Base-by-base conservation (phyloP, 306 rosid genomes). In the Cucurbita ficifolia region DNA sequence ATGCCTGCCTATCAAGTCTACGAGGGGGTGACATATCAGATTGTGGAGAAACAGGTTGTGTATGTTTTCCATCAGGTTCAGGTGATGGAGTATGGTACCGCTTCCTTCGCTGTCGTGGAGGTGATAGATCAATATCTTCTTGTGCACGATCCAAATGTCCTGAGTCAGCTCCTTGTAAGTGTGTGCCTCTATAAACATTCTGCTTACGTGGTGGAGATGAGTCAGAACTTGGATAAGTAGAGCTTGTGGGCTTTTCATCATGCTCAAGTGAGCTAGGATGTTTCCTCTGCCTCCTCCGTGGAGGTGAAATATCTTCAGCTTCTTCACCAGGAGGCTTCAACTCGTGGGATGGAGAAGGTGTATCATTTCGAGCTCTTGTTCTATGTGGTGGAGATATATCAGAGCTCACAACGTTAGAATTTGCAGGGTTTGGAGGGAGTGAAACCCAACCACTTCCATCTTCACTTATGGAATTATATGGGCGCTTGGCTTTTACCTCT, bases 381-480 rank as follows among this genome's bases (percentile, higher is more conserved):
- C 85, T 87, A 70, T 83, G 80, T 38, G 90, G 88, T 73, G 96
- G 97, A 78, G 94, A 87, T 71, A 86, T 79, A 76, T 86, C 90
- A 55, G 81, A 50, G 17, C 75, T 79, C 21, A 75, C 72, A 56
- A 76, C 67, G 50, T 43, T 60, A 75, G 81, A 74, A 75, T 75
- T 76, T 1, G 12, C 72, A 8, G 42, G 24, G 35, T 83, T 76
- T 8, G 83, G 59, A 78, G 97, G 81, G 75, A 94, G 88, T 35
- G 89, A 61, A 82, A 94, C 82, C 97, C 98, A 94, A 81, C 98
- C 98, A 81, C 98, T 94, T 56, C 97, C 97, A 80, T 94, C 97
- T 75, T 90, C 96, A 1, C 92, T 87, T 77, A 90, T 85, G 61
- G 87, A 83, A 85, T 89, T 80, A 80, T 79, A 79, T 33, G 89